These are phyloP conservation scores for Alternaria tenuissima DNA, from an alignment of 2,329 filamentous ascomycete genomes.

Conservation along the genomic window DNA sequence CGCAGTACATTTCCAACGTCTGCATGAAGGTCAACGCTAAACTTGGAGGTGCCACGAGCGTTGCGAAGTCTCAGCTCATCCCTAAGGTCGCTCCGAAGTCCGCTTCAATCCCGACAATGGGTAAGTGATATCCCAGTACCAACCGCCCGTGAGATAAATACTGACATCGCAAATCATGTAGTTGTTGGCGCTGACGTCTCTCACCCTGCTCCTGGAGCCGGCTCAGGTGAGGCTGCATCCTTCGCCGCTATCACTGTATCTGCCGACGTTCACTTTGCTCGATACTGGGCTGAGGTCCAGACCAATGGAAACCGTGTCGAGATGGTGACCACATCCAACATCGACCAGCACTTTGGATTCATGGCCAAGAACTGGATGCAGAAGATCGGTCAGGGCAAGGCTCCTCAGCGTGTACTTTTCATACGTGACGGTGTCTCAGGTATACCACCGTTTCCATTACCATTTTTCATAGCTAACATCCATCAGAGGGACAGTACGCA, in stretches of 20 bases:
- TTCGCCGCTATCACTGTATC: slow-evolving; percentile 89
- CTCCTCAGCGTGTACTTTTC: slow-evolving; percentile 83
- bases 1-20: slow-evolving; percentile 92
- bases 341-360: slow-evolving; percentile 70
- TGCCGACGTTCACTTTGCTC: slow-evolving; percentile 72
- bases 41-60: slow-evolving; percentile 80
- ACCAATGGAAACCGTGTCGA: slow-evolving; percentile 85
- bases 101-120: slow-evolving; percentile 64
- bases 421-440: slow-evolving; percentile 87
- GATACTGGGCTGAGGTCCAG: slow-evolving; percentile 80
- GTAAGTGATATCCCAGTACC: neutral
- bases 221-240: slow-evolving; percentile 63
- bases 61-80: slow-evolving; percentile 53
- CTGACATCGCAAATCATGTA: neutral
- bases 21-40: slow-evolving; percentile 98
- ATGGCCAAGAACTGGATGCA: slow-evolving; percentile 72
- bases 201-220: slow-evolving; percentile 72
- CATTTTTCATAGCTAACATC: neutral
- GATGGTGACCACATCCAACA: slow-evolving; percentile 74
- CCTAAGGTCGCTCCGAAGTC: slow-evolving; percentile 36
- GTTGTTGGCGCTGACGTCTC: slow-evolving; percentile 93
- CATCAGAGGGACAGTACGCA: slow-evolving; percentile 66
- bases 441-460: no score
- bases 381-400: slow-evolving; percentile 60
- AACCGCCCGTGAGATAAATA: neutral